Percentiles rank a stretch among this genome's conserved stretches.
Evolutionary conservation across 2,329 filamentous ascomycete genomes (phyloP).

Genomic region (Septoria petroselini): DNA sequence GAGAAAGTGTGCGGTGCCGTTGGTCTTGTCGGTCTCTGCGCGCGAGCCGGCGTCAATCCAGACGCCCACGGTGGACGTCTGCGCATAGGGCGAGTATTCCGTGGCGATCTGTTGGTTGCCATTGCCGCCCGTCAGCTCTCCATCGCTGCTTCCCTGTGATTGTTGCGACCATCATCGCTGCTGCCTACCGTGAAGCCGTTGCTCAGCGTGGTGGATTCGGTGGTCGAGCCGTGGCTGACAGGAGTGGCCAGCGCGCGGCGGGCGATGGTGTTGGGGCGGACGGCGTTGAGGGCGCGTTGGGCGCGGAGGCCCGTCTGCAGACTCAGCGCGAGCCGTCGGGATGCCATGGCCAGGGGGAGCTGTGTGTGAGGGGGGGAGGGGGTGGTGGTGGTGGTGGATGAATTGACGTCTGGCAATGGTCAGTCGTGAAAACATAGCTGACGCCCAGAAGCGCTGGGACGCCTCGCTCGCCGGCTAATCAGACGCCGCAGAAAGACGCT

Average conservation of each 20-base stretch:
- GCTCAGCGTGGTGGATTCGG: constrained; percentile 91
- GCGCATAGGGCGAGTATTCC: constrained; percentile 95
- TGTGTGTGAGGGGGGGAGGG: constrained; percentile 40
- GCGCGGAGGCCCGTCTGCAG: constrained; percentile 85
- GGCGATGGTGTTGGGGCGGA: constrained; percentile 59
- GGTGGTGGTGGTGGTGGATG: constrained; percentile 27
- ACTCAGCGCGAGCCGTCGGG: constrained; percentile 93
- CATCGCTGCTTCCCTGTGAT: too few relatives aligned
- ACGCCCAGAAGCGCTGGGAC: too few relatives aligned
- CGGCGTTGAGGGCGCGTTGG: constrained; percentile 76
- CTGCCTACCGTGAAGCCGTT: constrained; percentile 87
- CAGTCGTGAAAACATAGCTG: not conserved
- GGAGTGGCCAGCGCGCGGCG: constrained; percentile 83
- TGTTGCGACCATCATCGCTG: too few relatives aligned
- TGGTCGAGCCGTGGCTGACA: constrained; percentile 70
- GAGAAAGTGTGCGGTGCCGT: constrained; percentile 98
- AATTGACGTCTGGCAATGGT: not conserved
- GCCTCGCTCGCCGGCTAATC: constrained; percentile 8
- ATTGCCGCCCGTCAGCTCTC: constrained; percentile 19
- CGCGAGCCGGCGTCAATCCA: constrained; percentile 99
- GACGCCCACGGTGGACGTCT: constrained; percentile 96
- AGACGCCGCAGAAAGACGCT: not conserved
- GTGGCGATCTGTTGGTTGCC: constrained; percentile 92
- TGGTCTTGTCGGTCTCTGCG: constrained; percentile 96
- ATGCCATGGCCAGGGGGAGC: constrained; percentile 73